Percentiles rank a stretch among this genome's conserved stretches.
phyloP scores from a whole-genome alignment of 2,329 filamentous ascomycete genomes.

The Ophiostoma tasmaniense region DNA sequence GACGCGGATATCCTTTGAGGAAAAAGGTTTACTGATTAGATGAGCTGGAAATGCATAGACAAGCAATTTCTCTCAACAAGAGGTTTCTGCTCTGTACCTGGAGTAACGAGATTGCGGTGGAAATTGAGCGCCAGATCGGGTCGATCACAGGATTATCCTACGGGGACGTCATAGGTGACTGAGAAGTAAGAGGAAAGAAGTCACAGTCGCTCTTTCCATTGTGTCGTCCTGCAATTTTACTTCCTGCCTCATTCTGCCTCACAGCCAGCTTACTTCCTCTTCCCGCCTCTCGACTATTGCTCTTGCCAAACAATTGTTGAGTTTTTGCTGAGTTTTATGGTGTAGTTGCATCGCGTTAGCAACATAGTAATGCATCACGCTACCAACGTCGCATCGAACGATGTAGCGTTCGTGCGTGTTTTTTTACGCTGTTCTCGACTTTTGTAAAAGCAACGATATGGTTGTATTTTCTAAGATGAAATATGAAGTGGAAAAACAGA shows the following conservation, averaged over 20 bases:
- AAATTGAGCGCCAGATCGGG: not conserved
- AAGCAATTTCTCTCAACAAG: not conserved
- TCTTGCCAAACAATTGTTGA: not conserved
- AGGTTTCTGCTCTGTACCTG: not conserved
- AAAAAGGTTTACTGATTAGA: not conserved
- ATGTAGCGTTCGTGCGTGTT: conserved; percentile 4
- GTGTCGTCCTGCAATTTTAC: not conserved
- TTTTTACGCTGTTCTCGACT: not conserved
- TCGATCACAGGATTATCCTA: not conserved
- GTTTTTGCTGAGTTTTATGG: not conserved
- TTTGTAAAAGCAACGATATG: no score
- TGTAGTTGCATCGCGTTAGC: not conserved
- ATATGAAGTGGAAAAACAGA: no score
- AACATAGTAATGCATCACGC: not conserved
- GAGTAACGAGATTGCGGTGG: not conserved
- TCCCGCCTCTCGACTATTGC: not conserved
- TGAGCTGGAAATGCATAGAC: not conserved
- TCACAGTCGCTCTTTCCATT: not conserved
- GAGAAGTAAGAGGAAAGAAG: not conserved
- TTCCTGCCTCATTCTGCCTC: not conserved
- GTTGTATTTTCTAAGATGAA: no score
- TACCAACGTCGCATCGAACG: not conserved
- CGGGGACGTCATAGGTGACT: not conserved
- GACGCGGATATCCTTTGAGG: not conserved
- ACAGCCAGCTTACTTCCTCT: not conserved